These are phyloP conservation scores for Singerocomus inundabilis DNA, from an alignment of 1,284 basidiomycete species.

Conservation along the genomic window DNA sequence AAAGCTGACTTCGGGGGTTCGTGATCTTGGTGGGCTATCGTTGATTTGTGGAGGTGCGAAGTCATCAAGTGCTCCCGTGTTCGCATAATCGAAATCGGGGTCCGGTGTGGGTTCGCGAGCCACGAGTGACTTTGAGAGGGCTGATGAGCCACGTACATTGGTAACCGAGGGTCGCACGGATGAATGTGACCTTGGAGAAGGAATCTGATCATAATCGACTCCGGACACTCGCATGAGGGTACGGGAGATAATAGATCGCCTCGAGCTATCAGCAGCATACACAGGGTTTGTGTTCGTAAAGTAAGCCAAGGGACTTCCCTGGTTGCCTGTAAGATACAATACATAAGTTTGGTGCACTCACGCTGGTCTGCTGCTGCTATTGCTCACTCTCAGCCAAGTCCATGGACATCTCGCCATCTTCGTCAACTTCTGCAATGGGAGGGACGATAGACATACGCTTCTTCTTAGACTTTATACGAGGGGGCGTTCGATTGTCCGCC, in stretches of 20 bases:
- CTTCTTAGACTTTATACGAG: conserved; percentile 47
- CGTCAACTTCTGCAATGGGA: conserved; percentile 44
- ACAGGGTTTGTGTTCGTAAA: conserved; percentile 50
- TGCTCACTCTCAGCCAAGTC: conserved; percentile 59
- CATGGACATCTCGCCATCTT: conserved; percentile 71
- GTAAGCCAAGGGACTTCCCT: conserved; percentile 52
- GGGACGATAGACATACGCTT: conserved; percentile 42
- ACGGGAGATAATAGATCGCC: conserved; percentile 50
- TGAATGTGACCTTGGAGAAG: conserved; percentile 53
- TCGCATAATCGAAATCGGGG: conserved; percentile 28
- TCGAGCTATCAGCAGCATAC: conserved; percentile 45
- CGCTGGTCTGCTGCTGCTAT: background rate
- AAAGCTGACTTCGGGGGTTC: conserved; percentile 39
- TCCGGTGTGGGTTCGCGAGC: conserved; percentile 30
- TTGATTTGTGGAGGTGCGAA: conserved; percentile 36
- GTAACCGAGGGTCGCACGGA: conserved; percentile 38
- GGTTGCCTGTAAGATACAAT: conserved; percentile 14
- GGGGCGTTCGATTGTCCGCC: conserved; percentile 63
- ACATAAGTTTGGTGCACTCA: conserved; percentile 8
- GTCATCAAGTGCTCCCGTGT: conserved; percentile 28
- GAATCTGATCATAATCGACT: conserved; percentile 64
- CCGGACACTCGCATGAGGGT: conserved; percentile 51
- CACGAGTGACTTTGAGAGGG: conserved; percentile 40
- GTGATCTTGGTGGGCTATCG: conserved; percentile 36
- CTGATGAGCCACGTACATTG: conserved; percentile 46